Base-by-base conservation (phyloP, 345 rosid species). In the Eucalyptus microcorys region DNA sequence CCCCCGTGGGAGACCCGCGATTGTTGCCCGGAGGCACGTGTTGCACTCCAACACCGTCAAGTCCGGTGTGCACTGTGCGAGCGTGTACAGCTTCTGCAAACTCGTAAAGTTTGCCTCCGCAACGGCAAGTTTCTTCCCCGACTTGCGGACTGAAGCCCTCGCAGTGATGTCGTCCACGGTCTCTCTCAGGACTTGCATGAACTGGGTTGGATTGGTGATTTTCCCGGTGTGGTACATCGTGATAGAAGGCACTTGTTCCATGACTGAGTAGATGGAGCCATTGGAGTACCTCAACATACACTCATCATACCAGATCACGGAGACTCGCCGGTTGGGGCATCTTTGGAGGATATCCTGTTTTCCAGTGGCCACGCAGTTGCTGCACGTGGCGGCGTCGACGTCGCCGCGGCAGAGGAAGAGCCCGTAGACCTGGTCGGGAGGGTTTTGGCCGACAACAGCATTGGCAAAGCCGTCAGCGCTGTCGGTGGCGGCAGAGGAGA, bases 31-130 rank as follows among this genome's bases (percentile, higher is more conserved):
- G 40, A 64, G 91, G 91, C 96, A 94, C 26, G 43, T 52, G 8
- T 80, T 59, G 87, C 94, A 94, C 7, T 86, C 93, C 5, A 5
- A 17, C 12, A 45, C 26, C 17, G 92, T 90, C 48, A 95, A 52
- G 89, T 95, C 96, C 37, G 92, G 95, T 10, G 95, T 93, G 89
- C 97, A 96, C 92, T 96, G 96, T 7, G 68, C 94, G 4, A 96
- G 94, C n/a, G 88, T 89, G 86, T 91, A 95, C 27, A 96, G 55
- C 3, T 87, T 90, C 87, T 89, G 90, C 42, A 87, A 90, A 53
- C 42, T 89, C 16, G 91, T 85, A 42, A 88, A 88, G 22, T 89
- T 90, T 14, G 37, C 91, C 47, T 89, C 87, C 71, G 80, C 86
- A 1, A 88, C 90, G 1, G 94, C 95, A 37, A 92, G 93, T 86